Percentiles rank a stretch among this genome's conserved stretches.
Conservation (phyloP, 768 basidiomycete genomes). For the Podaxis pistillaris region DNA sequence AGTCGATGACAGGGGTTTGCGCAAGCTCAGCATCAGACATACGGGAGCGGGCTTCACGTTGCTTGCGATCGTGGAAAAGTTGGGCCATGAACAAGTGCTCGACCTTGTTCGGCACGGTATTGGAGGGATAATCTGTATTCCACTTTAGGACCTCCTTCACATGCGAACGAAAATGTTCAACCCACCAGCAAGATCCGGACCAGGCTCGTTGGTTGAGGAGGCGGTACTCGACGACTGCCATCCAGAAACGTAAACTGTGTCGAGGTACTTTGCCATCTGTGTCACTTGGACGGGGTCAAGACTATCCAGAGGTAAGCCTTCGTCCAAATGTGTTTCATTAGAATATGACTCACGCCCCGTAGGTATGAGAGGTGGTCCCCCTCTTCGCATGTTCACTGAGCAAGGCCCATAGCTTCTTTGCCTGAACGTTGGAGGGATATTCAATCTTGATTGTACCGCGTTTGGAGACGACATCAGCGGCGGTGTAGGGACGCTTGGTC, state of each 20-base stretch:
- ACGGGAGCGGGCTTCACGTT: conserved; percentile 73
- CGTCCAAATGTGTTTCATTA: not conserved
- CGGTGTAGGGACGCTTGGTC: conserved; percentile 90
- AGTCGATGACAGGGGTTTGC: conserved; percentile 74
- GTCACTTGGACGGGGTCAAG: conserved; percentile 98
- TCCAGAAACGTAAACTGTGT: conserved; percentile 98
- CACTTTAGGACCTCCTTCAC: not conserved
- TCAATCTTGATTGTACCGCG: conserved; percentile 82
- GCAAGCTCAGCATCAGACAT: conserved; percentile 72
- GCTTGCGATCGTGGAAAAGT: conserved; percentile 98
- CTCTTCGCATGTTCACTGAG: conserved; percentile 75
- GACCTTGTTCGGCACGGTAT: conserved; percentile 98
- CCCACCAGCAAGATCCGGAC: conserved; percentile 94
- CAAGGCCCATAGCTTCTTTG: conserved; percentile 80
- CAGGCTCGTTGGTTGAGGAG: conserved; percentile 91
- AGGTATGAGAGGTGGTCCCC: conserved; percentile 89
- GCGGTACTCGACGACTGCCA: conserved; percentile 96
- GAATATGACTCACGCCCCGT: conserved; percentile 88
- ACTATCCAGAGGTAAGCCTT: conserved; percentile 37
- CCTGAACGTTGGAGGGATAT: conserved; percentile 84
- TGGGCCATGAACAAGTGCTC: conserved; percentile 98
- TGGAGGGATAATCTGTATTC: conserved; percentile 86
- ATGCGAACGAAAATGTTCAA: not conserved
- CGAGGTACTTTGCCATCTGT: conserved; percentile 98
- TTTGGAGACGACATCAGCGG: conserved; percentile 91